Percentiles rank a stretch among this genome's conserved stretches.
Evolutionary conservation across 1,139 yeast genomes (phyloP).

Genomic region (Geotrichum siamense): DNA sequence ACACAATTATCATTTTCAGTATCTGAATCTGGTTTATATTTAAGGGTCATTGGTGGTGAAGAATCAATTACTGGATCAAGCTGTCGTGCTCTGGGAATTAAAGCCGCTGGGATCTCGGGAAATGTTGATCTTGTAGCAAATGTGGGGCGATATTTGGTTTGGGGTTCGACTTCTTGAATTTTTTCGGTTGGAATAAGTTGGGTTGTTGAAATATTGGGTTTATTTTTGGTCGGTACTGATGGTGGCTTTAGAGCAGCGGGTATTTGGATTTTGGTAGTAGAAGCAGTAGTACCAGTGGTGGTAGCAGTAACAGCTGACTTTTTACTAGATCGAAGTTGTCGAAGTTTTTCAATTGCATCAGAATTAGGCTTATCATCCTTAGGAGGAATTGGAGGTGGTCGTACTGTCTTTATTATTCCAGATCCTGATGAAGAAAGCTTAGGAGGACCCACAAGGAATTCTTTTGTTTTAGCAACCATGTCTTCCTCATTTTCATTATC

Average conservation of each 20-base stretch:
- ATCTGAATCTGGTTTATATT: slow-evolving; percentile 10
- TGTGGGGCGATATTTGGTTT: slow-evolving; percentile 1
- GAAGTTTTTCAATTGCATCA: slow-evolving; percentile 25
- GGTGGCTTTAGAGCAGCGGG: background rate
- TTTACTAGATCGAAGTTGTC: slow-evolving; percentile 23
- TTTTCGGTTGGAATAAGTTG: background rate
- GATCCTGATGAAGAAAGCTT: background rate
- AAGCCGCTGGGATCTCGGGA: slow-evolving; percentile 15
- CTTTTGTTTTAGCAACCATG: background rate
- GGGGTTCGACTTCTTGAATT: background rate
- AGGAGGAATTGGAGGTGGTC: slow-evolving; percentile 15
- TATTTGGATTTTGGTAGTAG: background rate
- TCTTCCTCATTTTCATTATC: background rate
- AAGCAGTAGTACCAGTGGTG: background rate
- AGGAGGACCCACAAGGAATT: background rate
- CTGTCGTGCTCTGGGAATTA: slow-evolving; percentile 13
- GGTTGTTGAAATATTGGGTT: background rate
- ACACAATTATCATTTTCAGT: slow-evolving; percentile 8
- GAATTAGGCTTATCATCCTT: slow-evolving; percentile 8
- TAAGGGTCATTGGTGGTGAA: slow-evolving; percentile 10
- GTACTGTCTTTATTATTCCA: background rate
- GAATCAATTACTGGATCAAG: slow-evolving; percentile 11
- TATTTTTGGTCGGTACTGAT: slow-evolving; percentile 4
- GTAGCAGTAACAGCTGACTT: background rate
- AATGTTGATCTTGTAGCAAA: slow-evolving; percentile 5